Evolutionary conservation across 352 stramenopile genomes (phyloP).

Genomic region (Peronosclerospora sorghi): DNA sequence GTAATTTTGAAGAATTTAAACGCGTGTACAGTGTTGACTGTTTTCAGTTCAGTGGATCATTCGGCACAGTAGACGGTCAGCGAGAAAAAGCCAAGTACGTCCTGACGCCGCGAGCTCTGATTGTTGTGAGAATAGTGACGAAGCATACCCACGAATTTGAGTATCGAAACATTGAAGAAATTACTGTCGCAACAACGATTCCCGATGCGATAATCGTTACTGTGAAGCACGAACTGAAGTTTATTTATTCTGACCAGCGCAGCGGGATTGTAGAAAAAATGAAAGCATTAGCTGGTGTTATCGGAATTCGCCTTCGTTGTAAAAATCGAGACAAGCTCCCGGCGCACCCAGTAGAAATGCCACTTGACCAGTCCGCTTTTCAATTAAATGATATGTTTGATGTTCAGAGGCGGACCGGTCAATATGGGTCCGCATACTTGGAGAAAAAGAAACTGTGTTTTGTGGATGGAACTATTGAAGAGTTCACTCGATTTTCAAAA

Average conservation of each 20-base stretch:
- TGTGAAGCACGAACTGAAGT: slow-evolving; percentile 52
- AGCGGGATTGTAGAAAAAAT: slow-evolving; percentile 52
- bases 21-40: slow-evolving; percentile 57
- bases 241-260: slow-evolving; percentile 59
- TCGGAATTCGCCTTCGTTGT: slow-evolving; percentile 42
- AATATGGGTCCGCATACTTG: slow-evolving; percentile 46
- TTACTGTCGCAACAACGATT: slow-evolving; percentile 30
- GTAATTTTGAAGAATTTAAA: slow-evolving; percentile 72
- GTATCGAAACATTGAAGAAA: slow-evolving; percentile 45
- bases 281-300: slow-evolving; percentile 44
- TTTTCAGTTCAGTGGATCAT: slow-evolving; percentile 62
- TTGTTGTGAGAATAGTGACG: slow-evolving; percentile 52
- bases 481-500: slow-evolving; percentile 32
- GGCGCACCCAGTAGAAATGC: slow-evolving; percentile 30
- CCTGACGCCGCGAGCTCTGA: slow-evolving; percentile 53
- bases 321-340: slow-evolving; percentile 34
- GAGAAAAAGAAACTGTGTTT: slow-evolving; percentile 58
- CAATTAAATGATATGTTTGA: slow-evolving; percentile 36
- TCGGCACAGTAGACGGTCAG: slow-evolving; percentile 55
- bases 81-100: slow-evolving; percentile 66
- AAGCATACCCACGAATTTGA: slow-evolving; percentile 69
- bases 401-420: slow-evolving; percentile 42
- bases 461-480: slow-evolving; percentile 37
- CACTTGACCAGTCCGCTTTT: slow-evolving; percentile 26
- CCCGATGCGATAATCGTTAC: slow-evolving; percentile 53